These are phyloP conservation scores for Whalleya microplaca DNA, from an alignment of 2,329 filamentous ascomycete genomes.

Conservation along the genomic window DNA sequence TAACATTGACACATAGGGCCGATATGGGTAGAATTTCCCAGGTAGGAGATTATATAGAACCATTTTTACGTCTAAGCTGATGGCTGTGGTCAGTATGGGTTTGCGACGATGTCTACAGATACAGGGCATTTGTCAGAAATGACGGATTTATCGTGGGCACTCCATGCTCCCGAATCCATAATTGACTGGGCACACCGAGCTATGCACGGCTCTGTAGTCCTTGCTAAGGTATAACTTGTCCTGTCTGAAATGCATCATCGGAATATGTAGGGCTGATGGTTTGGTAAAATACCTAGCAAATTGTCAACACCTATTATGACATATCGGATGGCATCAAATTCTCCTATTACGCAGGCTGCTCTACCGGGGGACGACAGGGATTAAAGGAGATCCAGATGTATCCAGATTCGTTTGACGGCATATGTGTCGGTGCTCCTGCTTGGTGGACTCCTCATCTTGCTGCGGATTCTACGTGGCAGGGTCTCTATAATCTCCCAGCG, in stretches of 20 bases:
- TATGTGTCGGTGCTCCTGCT: conserved; percentile 55
- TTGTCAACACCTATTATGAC: conserved; percentile 54
- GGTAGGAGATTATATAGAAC: conserved; percentile 6
- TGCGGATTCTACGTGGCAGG: conserved; percentile 42
- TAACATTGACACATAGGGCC: conserved; percentile 18
- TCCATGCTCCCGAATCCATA: conserved; percentile 40
- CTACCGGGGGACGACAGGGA: conserved; percentile 63
- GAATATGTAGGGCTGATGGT: not conserved
- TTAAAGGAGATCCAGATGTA: conserved; percentile 56
- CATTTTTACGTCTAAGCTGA: conserved; percentile 2
- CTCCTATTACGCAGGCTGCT: conserved; percentile 62
- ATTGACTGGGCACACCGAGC: conserved; percentile 47
- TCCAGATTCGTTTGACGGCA: conserved; percentile 61
- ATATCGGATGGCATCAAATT: conserved; percentile 42
- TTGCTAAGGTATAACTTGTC: conserved; percentile 42
- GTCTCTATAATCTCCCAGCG: conserved; percentile 47
- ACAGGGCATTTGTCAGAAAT: conserved; percentile 44
- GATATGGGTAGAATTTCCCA: conserved; percentile 47
- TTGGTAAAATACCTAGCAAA: conserved; percentile 37
- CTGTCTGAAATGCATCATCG: not conserved
- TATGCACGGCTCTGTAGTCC: conserved; percentile 52
- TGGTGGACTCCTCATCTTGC: conserved; percentile 53
- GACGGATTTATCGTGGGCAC: conserved; percentile 42
- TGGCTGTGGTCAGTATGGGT: conserved; percentile 38
- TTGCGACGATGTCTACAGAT: conserved; percentile 49